Conservation (phyloP, 768 basidiomycete genomes). For the Mycena alexandri region DNA sequence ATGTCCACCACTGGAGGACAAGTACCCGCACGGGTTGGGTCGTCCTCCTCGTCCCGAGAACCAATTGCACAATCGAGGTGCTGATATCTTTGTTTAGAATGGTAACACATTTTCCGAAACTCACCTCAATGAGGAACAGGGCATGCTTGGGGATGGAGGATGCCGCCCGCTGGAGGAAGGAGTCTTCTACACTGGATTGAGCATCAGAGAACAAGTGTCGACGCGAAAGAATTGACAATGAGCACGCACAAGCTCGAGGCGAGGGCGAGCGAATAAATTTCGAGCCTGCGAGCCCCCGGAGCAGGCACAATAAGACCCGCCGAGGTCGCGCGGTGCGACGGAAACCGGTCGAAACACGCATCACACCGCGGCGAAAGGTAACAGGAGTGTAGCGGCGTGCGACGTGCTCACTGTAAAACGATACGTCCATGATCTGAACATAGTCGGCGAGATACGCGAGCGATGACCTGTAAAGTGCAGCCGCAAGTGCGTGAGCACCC, state of each 20-base stretch:
- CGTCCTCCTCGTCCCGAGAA: slow-evolving; percentile 42
- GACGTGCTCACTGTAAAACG: too few relatives aligned
- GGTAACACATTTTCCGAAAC: too few relatives aligned
- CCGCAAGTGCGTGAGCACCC: too few relatives aligned
- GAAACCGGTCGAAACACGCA: too few relatives aligned
- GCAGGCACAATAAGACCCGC: too few relatives aligned
- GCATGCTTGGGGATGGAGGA: slow-evolving; percentile 43
- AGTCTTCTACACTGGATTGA: slow-evolving; percentile 45
- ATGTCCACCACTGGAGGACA: background rate
- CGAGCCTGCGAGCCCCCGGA: slow-evolving; percentile 53
- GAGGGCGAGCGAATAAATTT: slow-evolving; percentile 58
- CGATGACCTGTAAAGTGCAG: too few relatives aligned
- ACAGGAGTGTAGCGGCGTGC: too few relatives aligned
- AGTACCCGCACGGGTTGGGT: background rate
- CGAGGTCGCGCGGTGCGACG: too few relatives aligned
- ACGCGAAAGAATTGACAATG: background rate
- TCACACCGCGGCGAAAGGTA: too few relatives aligned
- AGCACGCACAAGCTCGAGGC: slow-evolving; percentile 42
- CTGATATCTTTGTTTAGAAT: background rate
- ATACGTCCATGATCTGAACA: too few relatives aligned
- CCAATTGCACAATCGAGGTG: slow-evolving; percentile 39
- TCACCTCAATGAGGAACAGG: slow-evolving; percentile 44
- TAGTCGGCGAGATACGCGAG: too few relatives aligned
- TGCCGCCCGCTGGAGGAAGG: slow-evolving; percentile 41
- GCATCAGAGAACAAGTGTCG: background rate